Base-by-base conservation (phyloP, 2,329 filamentous ascomycete genomes). In the Aureobasidium mangrovei region DNA sequence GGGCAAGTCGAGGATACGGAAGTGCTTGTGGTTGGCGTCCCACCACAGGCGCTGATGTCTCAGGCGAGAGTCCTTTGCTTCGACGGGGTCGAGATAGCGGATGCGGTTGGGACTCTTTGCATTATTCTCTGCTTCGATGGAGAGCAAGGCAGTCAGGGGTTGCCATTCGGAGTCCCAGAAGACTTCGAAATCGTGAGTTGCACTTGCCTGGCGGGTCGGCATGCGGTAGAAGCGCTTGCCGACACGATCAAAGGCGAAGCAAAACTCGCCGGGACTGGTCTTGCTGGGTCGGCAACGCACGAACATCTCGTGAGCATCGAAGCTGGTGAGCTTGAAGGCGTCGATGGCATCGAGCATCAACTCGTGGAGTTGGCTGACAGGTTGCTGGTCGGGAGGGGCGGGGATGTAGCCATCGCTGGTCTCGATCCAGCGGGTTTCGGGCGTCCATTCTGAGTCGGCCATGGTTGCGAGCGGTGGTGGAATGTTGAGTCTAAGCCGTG, bases 1-100 rank as follows among this genome's bases (percentile, higher is more conserved):
- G 4, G 64, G 63, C n/a, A 65, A 47, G 0, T 57, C 32, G 3
- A 61, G 27, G 10, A 65, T 9, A 5, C 28, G 28, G 3, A 54
- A 54, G 2, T 10, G 8, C 35, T 54, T 54, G 8, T 39, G 38
- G 35, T 54, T 54, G 10, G 33, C 35, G 18, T 7, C 26, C 33
- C 42, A 47, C 52, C 52, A 54, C 3, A 12, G 33, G 3, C 10
- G n/a, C 24, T 54, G 51, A 9, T 35, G 31, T 32, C 9, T 9
- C 33, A 39, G 4, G 6, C 7, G 18, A 6, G 5, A 24, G 5
- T 36, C 8, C n/a, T 3, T 18, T 3, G 2, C 12, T 2, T 29
- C 12, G 3, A 18, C 6, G n/a, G 12, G 33, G 12, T 27, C 24
- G 7, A 38, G 7, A 3, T 6, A 5, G 5, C 10, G 10, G n/a